Percentiles rank a stretch among this genome's conserved stretches.
phyloP scores from a whole-genome alignment of 441 rosid genomes.

The Pelargonium citronellum region DNA sequence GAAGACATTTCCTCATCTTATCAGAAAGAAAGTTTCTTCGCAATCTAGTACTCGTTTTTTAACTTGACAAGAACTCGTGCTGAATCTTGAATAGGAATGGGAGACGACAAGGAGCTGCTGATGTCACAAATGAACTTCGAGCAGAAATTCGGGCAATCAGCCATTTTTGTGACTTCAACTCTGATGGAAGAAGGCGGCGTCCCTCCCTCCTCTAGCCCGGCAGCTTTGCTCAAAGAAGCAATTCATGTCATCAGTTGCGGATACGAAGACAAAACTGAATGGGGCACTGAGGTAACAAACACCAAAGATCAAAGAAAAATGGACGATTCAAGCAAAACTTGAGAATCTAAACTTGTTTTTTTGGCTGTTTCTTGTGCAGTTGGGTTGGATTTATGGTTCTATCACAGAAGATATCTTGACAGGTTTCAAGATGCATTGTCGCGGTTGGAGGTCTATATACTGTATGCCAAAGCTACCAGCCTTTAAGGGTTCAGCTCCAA shows the following conservation, averaged over 20 bases:
- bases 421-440: slow-evolving; percentile 99
- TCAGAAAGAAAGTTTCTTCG: neutral
- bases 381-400: slow-evolving; percentile 98
- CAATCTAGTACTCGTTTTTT: neutral
- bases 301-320: neutral
- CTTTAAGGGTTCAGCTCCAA: slow-evolving; percentile 95
- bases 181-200: slow-evolving; percentile 97
- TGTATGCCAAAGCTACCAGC: slow-evolving; percentile 91
- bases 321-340: too few relatives aligned
- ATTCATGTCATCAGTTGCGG: slow-evolving; percentile 99
- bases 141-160: slow-evolving; percentile 87
- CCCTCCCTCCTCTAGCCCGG: slow-evolving; percentile 90
- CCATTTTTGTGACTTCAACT: slow-evolving; percentile 97
- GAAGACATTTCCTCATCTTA: too few relatives aligned
- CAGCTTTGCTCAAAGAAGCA: slow-evolving; percentile 91
- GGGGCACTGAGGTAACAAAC: slow-evolving; percentile 80
- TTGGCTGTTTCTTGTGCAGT: slow-evolving; percentile 37
- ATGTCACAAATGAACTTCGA: slow-evolving; percentile 99
- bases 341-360: neutral
- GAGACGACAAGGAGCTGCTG: slow-evolving; percentile 85
- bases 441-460: slow-evolving; percentile 97
- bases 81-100: slow-evolving; percentile 77
- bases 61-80: slow-evolving; percentile 12
- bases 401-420: slow-evolving; percentile 98
- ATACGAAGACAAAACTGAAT: slow-evolving; percentile 90